Evolutionary conservation across 2,329 filamentous ascomycete genomes (phyloP).

Genomic region (Coleophoma cylindrospora): DNA sequence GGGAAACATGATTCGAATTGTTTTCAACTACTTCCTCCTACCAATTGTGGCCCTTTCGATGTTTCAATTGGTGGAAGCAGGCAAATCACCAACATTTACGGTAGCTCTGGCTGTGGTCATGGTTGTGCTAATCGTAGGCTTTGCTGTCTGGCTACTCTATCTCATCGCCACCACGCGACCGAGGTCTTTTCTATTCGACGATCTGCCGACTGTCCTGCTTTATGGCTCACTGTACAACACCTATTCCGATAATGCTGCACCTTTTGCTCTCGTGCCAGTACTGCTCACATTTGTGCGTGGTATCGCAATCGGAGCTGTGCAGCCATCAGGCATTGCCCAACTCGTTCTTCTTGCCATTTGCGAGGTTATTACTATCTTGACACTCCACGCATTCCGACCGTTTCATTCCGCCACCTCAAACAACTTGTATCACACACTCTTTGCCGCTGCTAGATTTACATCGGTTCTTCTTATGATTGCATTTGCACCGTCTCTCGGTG

Average conservation of each 20-base stretch:
- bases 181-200: conserved; percentile 85
- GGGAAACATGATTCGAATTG: conserved; percentile 75
- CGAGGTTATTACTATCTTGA: conserved; percentile 85
- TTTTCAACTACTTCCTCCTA: conserved; percentile 89
- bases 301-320: conserved; percentile 86
- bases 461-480: conserved; percentile 73
- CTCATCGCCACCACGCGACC: conserved; percentile 78
- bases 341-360: conserved; percentile 89
- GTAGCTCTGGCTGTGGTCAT: conserved; percentile 73
- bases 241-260: conserved; percentile 86
- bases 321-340: conserved; percentile 89
- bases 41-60: conserved; percentile 83
- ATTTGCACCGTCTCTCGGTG: conserved; percentile 78
- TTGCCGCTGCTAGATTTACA: conserved; percentile 71
- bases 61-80: conserved; percentile 81
- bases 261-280: conserved; percentile 84
- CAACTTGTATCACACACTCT: conserved; percentile 91
- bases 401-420: conserved; percentile 91
- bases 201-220: conserved; percentile 79
- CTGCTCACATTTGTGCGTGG: conserved; percentile 81
- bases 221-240: conserved; percentile 97
- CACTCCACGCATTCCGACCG: conserved; percentile 82
- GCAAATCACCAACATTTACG: conserved; percentile 61
- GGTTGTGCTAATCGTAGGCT: conserved; percentile 65
- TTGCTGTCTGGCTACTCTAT: conserved; percentile 73